Base-by-base conservation (phyloP, 192 early-diverging fungal species). In the Coemansia sp. region DNA sequence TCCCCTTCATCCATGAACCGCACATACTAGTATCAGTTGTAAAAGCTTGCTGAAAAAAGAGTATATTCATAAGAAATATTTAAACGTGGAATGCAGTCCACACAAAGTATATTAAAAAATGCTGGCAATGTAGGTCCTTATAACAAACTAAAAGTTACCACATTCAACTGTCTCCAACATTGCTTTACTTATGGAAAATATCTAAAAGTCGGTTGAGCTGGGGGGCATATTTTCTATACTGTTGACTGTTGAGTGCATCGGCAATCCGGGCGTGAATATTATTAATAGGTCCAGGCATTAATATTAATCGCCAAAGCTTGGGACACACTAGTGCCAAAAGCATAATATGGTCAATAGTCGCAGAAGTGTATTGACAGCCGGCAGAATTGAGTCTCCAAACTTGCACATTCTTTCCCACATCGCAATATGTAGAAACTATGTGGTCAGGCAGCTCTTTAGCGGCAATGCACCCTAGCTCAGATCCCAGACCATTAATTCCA, bases 161-260 rank as follows among this genome's bases (percentile, higher is more conserved):
- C 37, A 38, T 38, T 38, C 37, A 11, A 38, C 37, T 11, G 10
- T 38, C 10, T 38, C 10, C 10, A 38, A 38, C 37, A 38, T 11
- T 38, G 14, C 9, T n/a, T 45, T 45, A 45, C 17, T 45, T 14
- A 15, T 17, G 4, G 14, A n/a, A 6, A 11, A n/a, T n/a, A 15
- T 51, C n/a, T 15, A 57, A 32, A 11, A 57, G 53, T 57, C 53
- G 53, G 53, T 32, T 57, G 53, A 57, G 53, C 0, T 32, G 53
- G 1, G 53, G 0, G 15, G 53, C 12, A 11, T 57, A 57, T 6
- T 57, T 57, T 4, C 53, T 29, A 32, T 57, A 57, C 10, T 9
- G 0, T 3, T 12, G 11, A 31, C 11, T 11, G 3, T 29, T 11
- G 19, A 57, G 23, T 0, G 53, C 23, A 6, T 29, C 11, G 27